Evolutionary conservation across 208 protist genomes (phyloP).

Genomic region (Strigomonas culicis): DNA sequence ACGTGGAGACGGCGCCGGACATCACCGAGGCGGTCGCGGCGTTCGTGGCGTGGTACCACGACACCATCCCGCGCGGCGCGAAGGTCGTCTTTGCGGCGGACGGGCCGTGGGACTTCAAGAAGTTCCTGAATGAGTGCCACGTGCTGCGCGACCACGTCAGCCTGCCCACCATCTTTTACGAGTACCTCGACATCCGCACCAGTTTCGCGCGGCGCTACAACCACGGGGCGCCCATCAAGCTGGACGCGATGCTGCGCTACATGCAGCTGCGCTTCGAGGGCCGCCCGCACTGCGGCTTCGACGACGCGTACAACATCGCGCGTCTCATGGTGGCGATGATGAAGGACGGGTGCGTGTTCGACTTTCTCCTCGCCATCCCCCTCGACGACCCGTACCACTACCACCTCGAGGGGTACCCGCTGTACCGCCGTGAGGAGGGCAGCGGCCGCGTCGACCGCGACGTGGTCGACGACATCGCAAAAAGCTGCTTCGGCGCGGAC

Average conservation of each 20-base stretch:
- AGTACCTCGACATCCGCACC: constrained; percentile 88
- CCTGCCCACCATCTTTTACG: constrained; percentile 80
- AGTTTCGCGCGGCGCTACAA: constrained; percentile 80
- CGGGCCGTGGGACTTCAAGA: constrained; percentile 86
- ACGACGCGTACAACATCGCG: constrained; percentile 91
- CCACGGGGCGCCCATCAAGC: constrained; percentile 55
- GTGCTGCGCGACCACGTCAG: constrained; percentile 71
- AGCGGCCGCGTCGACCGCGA: constrained; percentile 74
- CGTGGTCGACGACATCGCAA: constrained; percentile 85
- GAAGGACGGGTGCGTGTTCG: constrained; percentile 71
- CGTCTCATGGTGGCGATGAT: constrained; percentile 83
- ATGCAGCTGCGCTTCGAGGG: constrained; percentile 81
- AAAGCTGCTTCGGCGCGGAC: constrained; percentile 63
- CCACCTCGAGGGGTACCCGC: constrained; percentile 43
- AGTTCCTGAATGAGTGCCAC: constrained; percentile 77
- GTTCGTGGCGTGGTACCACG: constrained; percentile 76
- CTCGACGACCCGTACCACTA: constrained; percentile 68
- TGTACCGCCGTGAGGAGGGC: constrained; percentile 81
- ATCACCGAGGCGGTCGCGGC: constrained; percentile 64
- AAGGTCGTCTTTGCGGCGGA: constrained; percentile 84
- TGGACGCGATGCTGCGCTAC: constrained; percentile 71
- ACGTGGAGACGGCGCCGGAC: constrained; percentile 71
- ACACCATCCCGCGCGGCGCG: constrained; percentile 61
- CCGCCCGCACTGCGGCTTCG: constrained; percentile 84
- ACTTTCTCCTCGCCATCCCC: constrained; percentile 74